Base-by-base conservation (phyloP, 768 basidiomycete species). In the Phaeotremella skinneri region DNA sequence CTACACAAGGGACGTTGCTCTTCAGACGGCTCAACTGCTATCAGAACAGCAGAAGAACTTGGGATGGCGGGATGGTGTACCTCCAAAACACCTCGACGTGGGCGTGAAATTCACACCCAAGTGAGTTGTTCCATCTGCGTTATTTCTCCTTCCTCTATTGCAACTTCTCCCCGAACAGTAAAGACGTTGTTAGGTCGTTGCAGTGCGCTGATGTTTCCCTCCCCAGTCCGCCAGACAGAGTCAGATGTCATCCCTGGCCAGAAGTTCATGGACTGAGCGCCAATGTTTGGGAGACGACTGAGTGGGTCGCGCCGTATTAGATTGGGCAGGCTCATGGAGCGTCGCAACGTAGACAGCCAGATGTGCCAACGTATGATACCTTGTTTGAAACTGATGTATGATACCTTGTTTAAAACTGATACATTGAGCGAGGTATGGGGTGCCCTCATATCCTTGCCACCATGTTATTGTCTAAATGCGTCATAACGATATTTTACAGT, bases 231-330 rank as follows among this genome's bases (percentile, higher is more conserved):
- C 76, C 76, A 1, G 39, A 49, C 11, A 70, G 69, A 56, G 70
- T 77, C n/a, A 54, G 72, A 29, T 77, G 76, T 66, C 72, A 77
- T 65, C 64, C 74, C 20, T 77, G 76, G 76, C 76, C 76, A 2
- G 74, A 77, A 41, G 60, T 48, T 14, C 58, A 63, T 52, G 76
- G 76, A 0, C 42, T 77, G 14, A 60, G 62, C 27, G 69, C 62
- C 32, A 77, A 77, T 63, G 72, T 77, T 1, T 77, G 76, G 76
- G 69, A 72, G 53, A 55, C 60, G 25, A 72, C 64, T 26, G 50
- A 55, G 49, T 75, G 74, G 76, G 70, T 71, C 1, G 52, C 60
- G 13, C 74, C 76, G 4, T 74, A 21, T n/a, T 39, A 39, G 37
- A 39, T 39, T 39, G 37, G 9, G 9, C n/a, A 39, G n/a, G 11